Base-by-base conservation (phyloP, 2,329 filamentous ascomycete species). In the Diaporthe ampelina region DNA sequence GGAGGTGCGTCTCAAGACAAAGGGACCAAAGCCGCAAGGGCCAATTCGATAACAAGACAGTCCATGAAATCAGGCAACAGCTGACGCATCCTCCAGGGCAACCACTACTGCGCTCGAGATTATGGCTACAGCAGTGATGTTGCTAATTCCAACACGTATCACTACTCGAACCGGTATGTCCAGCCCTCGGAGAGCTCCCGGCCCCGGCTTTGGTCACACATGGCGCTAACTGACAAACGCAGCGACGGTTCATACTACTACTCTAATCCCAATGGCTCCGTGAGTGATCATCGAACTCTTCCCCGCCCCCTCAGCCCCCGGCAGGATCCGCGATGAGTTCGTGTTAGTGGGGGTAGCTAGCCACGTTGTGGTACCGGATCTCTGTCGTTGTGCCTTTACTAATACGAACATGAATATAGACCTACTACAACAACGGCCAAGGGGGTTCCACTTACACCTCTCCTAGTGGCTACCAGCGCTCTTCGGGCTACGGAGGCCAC, bases 221-320 rank as follows among this genome's bases (percentile, higher is more conserved):
- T 43, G 29, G 17, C 4, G 50, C 69, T 73, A 13, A 73, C 50
- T 29, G n/a, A n/a, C 37, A 19, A 35, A 11, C 21, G 15, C 24
- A 70, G 88, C 29, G 79, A 94, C 78, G 91, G 92, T 50, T 93
- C 91, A 1, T 94, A 94, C 86, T 94, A 94, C 85, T 94, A 94
- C 84, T 89, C 88, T 80, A 94, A 94, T 83, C 83, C 91, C 59
- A 88, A 93, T 76, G 91, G 91, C 19, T 93, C 89, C 79, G 71
- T 74, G 15, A 71, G 74, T 70, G n/a, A 19, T 45, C 13, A 19
- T 13, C 11, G 1, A 37, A 45, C 15, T 6, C 15, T 21, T n/a
- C 19, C 6, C 1, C 15, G 3, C 32, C 4, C 9, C 21, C 17
- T 48, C 6, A 5, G 11, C 29, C 4, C 29, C 37, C 37, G 15